Conservation (phyloP, 805 yeast species). For the Metschnikowia bowlesiae region DNA sequence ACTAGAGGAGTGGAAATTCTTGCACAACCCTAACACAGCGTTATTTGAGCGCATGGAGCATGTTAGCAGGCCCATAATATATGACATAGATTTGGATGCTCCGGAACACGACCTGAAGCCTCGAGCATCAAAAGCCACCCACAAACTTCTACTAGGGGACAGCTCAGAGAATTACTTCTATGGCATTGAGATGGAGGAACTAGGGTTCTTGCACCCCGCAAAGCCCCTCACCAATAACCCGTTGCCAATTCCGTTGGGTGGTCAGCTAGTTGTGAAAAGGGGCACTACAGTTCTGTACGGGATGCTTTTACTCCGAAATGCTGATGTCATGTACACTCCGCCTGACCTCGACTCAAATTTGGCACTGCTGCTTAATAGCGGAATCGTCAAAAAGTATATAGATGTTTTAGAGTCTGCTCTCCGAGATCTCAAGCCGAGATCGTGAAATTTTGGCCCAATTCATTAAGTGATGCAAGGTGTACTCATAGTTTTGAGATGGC, state of each 20-base stretch:
- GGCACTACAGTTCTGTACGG: constrained; percentile 49
- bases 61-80: constrained; percentile 45
- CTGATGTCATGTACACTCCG: constrained; percentile 31
- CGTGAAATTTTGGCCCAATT: not conserved
- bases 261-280: constrained; percentile 48
- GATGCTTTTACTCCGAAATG: constrained; percentile 32
- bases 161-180: constrained; percentile 45
- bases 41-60: constrained; percentile 51
- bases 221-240: constrained; percentile 22
- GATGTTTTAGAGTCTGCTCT: constrained; percentile 27
- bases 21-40: constrained; percentile 54
- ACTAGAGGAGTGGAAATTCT: constrained; percentile 50
- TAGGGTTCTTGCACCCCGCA: constrained; percentile 42
- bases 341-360: constrained; percentile 22
- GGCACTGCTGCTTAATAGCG: constrained; percentile 28
- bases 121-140: constrained; percentile 22
- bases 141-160: constrained; percentile 58
- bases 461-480: not conserved
- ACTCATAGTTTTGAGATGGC: constrained; percentile 8
- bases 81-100: constrained; percentile 36
- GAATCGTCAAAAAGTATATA: constrained; percentile 22
- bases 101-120: constrained; percentile 14
- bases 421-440: constrained; percentile 5
- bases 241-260: constrained; percentile 46
- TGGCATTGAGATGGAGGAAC: constrained; percentile 54